Base-by-base conservation (phyloP, 352 stramenopile genomes). In the Phytophthora pini region DNA sequence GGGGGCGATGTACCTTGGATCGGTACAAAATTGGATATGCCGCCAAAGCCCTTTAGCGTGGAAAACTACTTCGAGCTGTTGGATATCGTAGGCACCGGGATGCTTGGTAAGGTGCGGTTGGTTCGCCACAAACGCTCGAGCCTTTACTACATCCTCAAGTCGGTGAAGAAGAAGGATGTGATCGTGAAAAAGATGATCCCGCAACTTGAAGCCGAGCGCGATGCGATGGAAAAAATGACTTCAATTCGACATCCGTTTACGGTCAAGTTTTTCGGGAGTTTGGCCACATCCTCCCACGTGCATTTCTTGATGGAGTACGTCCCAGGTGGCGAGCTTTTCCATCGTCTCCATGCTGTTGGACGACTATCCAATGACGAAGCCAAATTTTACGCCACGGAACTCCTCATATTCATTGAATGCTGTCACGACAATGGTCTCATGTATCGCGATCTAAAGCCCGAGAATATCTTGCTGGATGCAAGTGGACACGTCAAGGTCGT, bases 401-500 rank as follows among this genome's bases (percentile, higher is more conserved):
- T 92, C 15, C 52, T 91, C 34, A 36, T 80, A n/a, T 87, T 89
- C 31, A 64, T 94, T 45, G 72, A 82, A 46, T 65, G 49, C 11
- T 82, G 80, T 13, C 86, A 93, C 34, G 22, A 29, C 1, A 74
- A 86, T 27, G 69, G 73, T 12, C 89, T 76, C 52, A 91, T 97
- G 69, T 97, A 96, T 67, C 76, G 89, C 7, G 89, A 97, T 48
- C 72, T 98, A 34, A 97, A 98, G 70, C 90, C 90, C 4, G 88
- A 97, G 52, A 98, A 98, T 61, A 80, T 98, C 46, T 54, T 98
- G 55, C 66, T 98, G 41, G 86, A 94, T 44, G 72, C 76, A 3
- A 38, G 53, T 5, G 86, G 86, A 1, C 82, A 94, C 58, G 56
- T 93, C 44, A 86, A 80, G 45, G 76, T 93, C 34, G 74, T 92